Percentiles rank a stretch among this genome's conserved stretches.
These are phyloP conservation scores for Hanseniaspora thailandica DNA, from an alignment of 805 yeast genomes.

Conservation along the genomic window DNA sequence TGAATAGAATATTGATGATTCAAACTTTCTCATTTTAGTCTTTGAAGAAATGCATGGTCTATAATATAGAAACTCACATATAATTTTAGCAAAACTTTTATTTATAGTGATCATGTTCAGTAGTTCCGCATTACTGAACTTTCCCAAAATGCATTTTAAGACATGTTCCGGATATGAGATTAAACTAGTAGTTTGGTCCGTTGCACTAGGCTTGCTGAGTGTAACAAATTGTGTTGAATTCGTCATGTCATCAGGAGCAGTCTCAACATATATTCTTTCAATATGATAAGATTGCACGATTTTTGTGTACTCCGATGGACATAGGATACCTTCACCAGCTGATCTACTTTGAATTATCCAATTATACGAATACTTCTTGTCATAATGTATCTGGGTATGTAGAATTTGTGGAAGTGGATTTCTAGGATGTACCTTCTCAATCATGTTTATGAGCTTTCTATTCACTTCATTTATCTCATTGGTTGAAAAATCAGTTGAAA, in stretches of 20 bases:
- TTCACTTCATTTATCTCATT: neutral
- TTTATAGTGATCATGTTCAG: neutral
- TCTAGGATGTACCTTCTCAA: neutral
- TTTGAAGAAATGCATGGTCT: constrained; percentile 6
- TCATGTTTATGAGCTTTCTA: neutral
- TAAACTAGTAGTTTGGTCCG: neutral
- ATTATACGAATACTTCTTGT: neutral
- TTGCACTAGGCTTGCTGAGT: neutral
- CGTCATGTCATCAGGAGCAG: neutral
- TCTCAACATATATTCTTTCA: neutral
- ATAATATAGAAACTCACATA: constrained; percentile 5
- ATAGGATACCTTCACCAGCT: neutral
- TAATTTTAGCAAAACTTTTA: neutral
- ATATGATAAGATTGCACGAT: neutral
- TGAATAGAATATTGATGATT: constrained; percentile 4
- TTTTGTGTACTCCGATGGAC: neutral
- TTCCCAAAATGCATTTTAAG: constrained; percentile 1
- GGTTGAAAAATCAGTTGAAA: neutral
- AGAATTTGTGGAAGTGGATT: neutral
- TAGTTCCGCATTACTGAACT: neutral
- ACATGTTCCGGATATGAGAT: neutral
- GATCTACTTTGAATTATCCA: neutral
- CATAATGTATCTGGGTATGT: neutral
- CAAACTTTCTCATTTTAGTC: constrained; percentile 4
- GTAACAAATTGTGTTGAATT: neutral